These are phyloP conservation scores for Ophiocordyceps sinensis DNA, from an alignment of 2,329 filamentous ascomycete species.

Conservation along the genomic window DNA sequence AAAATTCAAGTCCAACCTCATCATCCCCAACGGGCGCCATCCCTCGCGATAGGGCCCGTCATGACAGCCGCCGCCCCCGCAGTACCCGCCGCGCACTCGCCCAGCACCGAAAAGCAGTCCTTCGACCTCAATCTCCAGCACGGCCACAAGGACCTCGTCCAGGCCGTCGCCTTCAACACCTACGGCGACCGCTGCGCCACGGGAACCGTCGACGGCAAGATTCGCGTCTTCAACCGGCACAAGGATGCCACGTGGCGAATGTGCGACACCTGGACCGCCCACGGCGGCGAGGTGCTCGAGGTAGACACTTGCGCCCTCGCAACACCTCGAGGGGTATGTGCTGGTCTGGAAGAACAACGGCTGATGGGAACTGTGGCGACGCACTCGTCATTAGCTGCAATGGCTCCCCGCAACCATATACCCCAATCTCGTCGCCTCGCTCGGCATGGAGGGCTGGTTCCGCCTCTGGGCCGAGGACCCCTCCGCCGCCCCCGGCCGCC, in stretches of 20 bases:
- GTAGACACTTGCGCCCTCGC: slow-evolving; percentile 14
- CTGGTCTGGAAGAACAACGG: no score
- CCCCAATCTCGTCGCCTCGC: slow-evolving; percentile 70
- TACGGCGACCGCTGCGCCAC: slow-evolving; percentile 88
- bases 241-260: slow-evolving; percentile 64
- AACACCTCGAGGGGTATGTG: background rate
- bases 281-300: slow-evolving; percentile 81
- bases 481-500: slow-evolving; percentile 61
- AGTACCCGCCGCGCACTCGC: slow-evolving; percentile 14
- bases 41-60: no score
- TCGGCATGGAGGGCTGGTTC: slow-evolving; percentile 80
- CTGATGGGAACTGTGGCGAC: background rate
- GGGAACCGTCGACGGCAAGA: slow-evolving; percentile 80
- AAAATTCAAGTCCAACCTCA: no score
- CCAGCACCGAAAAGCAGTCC: slow-evolving; percentile 28
- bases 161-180: slow-evolving; percentile 78
- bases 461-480: slow-evolving; percentile 89
- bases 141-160: slow-evolving; percentile 66
- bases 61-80: slow-evolving; percentile 6
- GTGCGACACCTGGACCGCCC: slow-evolving; percentile 78
- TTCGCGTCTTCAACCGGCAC: slow-evolving; percentile 81
- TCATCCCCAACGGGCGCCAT: no score
- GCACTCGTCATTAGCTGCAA: slow-evolving; percentile 46
- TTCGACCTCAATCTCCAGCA: slow-evolving; percentile 53
- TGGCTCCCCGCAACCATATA: slow-evolving; percentile 89